Evolutionary conservation across 164 flowering plant species (phyloP), one percentile per base, ranked within the genome.

Genomic region (Piper betle): DNA sequence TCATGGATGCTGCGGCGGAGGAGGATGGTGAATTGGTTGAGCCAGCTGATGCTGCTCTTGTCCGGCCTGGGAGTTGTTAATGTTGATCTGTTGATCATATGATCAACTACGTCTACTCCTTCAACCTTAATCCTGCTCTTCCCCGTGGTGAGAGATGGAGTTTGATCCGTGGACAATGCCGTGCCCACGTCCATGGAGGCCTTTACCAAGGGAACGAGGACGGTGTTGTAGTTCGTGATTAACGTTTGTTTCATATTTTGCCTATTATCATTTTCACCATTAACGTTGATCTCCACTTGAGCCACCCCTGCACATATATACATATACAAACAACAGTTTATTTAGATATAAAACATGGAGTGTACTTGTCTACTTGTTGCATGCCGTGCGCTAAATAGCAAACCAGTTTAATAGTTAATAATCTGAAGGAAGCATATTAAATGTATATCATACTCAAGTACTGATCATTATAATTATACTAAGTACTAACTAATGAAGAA

Each of bases 1-100:
- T 86, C 98, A 56, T 79, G 85, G 60, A 91, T 76, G 71, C 87
- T 76, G 59, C 98, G 74, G 57, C 79, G 84, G 33, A 88, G 80
- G 39, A 91, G 86, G 62, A 87, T 75, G 63, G 59, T 69, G 74
- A 88, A 85, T 20, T 91, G 92, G 66, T 72, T 72, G 69, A 78
- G 73, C 98, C 95, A 91, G 8, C 67, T 68, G 8, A 66, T 68
- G 10, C 75, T 56, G 40, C 53, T 69, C 41, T 48, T 42, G 12
- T 9, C 61, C 33, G 33, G 33, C 33, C 33, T 25, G 33, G 33
- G 33, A 25, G 33, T 25, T 25, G 33, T 25, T 25, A 25, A 25
- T 25, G 33, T 25, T 25, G 33, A 25, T 25, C 2, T 25, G 33
- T 25, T 25, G 33, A 25, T 25, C 33, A 0, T 25, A 2, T 1